Evolutionary conservation across 192 early-diverging fungal species (phyloP), one percentile per base, ranked within the genome.

Genomic region (Oehlia diaphana): DNA sequence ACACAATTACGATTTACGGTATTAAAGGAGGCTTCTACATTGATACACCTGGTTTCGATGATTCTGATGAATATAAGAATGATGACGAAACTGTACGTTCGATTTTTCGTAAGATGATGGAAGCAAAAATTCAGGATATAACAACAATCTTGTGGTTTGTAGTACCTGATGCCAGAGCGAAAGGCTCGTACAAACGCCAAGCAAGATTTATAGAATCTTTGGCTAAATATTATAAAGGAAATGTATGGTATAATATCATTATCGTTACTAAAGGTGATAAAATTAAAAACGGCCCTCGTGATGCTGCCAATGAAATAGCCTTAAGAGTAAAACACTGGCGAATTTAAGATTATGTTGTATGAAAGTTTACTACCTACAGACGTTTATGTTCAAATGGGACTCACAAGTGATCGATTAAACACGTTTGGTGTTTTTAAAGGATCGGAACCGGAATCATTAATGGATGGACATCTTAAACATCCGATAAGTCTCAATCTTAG

Each of bases 121-220:
- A 76, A 23, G 13, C 4, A 10, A 19, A 33, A 53, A 61, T 74
- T 58, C 26, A 23, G 16, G 74, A 63, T 13, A 63, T 79, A 44
- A 70, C 67, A 33, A 79, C 78, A 53, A 79, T 79, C 14, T 74
- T 79, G 33, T 79, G 78, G 78, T 79, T 79, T 63, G 72, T 75
- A 6, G 69, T 14, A 0, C 21, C 66, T 31, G 53, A 50, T 6
- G 19, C 21, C 21, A 49, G 71, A 72, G 71, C 77, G 9, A 74
- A n/a, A 62, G 23, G 9, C 33, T 72, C 70, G 7, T 58, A 26
- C 23, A 63, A 76, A 76, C 74, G 62, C 47, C 61, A 76, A 39
- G 74, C 74, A 65, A 76, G 14, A 42, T 62, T 76, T 76, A 76
- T 76, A 64, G 74, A 76, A 63, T 37, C 61, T 28, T 58, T 79